Conservation (phyloP, 2,329 filamentous ascomycete species). For the Magnaporthiopsis incrustans region DNA sequence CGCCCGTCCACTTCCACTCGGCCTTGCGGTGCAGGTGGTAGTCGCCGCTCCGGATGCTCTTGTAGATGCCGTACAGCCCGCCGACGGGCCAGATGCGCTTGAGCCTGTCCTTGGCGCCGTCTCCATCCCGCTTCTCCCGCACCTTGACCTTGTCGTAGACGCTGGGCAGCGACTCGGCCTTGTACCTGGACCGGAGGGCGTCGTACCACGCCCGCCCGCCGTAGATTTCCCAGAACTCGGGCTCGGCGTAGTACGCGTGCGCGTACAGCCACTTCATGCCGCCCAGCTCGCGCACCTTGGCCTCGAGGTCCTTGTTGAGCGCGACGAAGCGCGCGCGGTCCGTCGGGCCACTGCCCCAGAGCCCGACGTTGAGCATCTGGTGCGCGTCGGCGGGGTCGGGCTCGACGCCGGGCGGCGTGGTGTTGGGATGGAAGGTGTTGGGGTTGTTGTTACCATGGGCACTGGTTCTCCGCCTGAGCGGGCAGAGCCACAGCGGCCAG, state of each 20-base stretch:
- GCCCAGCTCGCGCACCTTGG: slow-evolving; percentile 57
- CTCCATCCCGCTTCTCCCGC: slow-evolving; percentile 17
- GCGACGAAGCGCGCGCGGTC: slow-evolving; percentile 51
- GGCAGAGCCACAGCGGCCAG: slow-evolving; percentile 55
- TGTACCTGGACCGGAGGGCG: slow-evolving; percentile 52
- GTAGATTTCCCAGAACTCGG: slow-evolving; percentile 62
- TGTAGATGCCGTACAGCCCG: slow-evolving; percentile 51
- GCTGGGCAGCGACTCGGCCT: slow-evolving; percentile 52
- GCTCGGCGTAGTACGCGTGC: slow-evolving; percentile 72
- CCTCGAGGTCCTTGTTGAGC: slow-evolving; percentile 65
- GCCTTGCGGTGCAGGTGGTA: slow-evolving; percentile 45
- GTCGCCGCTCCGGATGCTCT: slow-evolving; percentile 49
- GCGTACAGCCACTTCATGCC: slow-evolving; percentile 87
- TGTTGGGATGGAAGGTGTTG: slow-evolving; percentile 46
- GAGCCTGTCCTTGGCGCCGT: slow-evolving; percentile 31
- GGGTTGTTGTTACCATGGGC: slow-evolving; percentile 25
- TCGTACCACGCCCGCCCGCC: slow-evolving; percentile 52
- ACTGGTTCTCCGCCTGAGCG: slow-evolving; percentile 37
- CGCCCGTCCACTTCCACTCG: slow-evolving; percentile 37
- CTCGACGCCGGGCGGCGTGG: slow-evolving; percentile 20
- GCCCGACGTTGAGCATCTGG: slow-evolving; percentile 55
- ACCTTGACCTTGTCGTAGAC: slow-evolving; percentile 66
- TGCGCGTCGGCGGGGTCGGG: slow-evolving; percentile 13
- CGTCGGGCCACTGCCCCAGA: slow-evolving; percentile 70
- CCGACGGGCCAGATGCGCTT: slow-evolving; percentile 47